Conservation (phyloP, 2,329 filamentous ascomycete genomes). For the Aureobasidium sp. region DNA sequence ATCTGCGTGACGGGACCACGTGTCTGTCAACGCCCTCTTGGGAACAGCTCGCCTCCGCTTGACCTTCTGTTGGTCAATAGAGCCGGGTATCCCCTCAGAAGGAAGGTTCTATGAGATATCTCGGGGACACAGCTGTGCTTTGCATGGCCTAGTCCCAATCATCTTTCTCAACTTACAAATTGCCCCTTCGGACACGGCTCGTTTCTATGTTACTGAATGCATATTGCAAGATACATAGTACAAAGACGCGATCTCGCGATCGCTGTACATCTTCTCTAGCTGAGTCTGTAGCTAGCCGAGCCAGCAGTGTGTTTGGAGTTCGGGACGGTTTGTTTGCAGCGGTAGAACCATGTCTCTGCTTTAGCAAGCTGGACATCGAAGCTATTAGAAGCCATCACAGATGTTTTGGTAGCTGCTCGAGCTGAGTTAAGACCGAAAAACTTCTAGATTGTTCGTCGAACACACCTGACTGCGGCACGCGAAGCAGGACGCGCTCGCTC, state of each 20-base stretch:
- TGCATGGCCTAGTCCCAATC: not conserved
- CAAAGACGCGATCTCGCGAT: not conserved
- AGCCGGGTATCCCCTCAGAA: not conserved
- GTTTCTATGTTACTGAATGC: no score
- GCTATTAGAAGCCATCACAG: not conserved
- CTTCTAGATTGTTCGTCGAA: no score
- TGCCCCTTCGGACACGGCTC: no score
- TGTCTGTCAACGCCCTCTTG: not conserved
- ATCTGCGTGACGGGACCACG: not conserved
- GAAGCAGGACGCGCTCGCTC: not conserved
- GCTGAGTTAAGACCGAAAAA: no score
- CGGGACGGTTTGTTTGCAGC: not conserved
- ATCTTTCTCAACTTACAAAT: not conserved
- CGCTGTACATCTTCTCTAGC: not conserved
- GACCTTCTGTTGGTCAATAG: not conserved
- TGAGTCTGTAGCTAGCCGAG: not conserved
- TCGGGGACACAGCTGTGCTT: not conserved
- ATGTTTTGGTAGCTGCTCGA: not conserved
- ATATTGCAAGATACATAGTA: not conserved
- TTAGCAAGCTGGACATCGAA: not conserved
- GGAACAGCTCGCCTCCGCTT: not conserved
- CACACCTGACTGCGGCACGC: no score
- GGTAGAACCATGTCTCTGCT: not conserved
- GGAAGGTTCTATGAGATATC: not conserved
- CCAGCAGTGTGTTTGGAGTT: not conserved